phyloP scores from a whole-genome alignment of 2,329 filamentous ascomycete species.

The Fusarium brachygibbosum region DNA sequence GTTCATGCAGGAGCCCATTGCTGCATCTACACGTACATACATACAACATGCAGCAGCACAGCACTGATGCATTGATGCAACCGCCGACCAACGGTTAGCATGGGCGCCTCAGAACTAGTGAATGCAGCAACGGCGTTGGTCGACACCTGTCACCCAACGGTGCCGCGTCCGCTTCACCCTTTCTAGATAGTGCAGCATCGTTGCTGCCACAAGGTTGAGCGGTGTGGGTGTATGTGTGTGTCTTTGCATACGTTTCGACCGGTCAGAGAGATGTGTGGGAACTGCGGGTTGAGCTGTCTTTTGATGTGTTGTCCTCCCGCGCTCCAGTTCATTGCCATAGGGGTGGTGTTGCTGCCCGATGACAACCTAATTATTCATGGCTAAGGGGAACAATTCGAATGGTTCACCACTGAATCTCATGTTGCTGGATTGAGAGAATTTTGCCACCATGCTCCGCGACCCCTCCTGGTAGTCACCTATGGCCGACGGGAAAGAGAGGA shows the following conservation, averaged over 20 bases:
- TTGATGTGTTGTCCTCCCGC: conserved; percentile 46
- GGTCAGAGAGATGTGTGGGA: conserved; percentile 40
- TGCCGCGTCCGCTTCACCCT: conserved; percentile 46
- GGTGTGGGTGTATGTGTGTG: conserved; percentile 47
- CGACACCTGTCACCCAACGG: conserved; percentile 47
- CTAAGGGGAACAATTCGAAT: conserved; percentile 20
- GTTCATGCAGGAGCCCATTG: conserved; percentile 50
- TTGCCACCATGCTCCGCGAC: background rate
- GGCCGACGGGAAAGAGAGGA: background rate
- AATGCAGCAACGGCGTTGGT: conserved; percentile 40
- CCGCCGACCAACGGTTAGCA: conserved; percentile 40
- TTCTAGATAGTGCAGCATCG: conserved; percentile 42
- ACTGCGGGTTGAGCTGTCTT: conserved; percentile 49
- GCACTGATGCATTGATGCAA: conserved; percentile 43
- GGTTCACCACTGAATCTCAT: background rate
- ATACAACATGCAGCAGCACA: conserved; percentile 44
- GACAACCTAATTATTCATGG: conserved; percentile 46
- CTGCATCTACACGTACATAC: conserved; percentile 41
- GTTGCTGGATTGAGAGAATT: background rate
- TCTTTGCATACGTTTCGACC: conserved; percentile 41
- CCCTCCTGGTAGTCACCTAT: background rate
- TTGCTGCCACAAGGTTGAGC: conserved; percentile 40
- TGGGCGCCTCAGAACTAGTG: conserved; percentile 38
- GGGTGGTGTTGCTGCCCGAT: conserved; percentile 50
- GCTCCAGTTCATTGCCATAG: conserved; percentile 41